These are phyloP conservation scores for Phialophora verrucosa DNA, from an alignment of 2,329 filamentous ascomycete species.

Conservation along the genomic window DNA sequence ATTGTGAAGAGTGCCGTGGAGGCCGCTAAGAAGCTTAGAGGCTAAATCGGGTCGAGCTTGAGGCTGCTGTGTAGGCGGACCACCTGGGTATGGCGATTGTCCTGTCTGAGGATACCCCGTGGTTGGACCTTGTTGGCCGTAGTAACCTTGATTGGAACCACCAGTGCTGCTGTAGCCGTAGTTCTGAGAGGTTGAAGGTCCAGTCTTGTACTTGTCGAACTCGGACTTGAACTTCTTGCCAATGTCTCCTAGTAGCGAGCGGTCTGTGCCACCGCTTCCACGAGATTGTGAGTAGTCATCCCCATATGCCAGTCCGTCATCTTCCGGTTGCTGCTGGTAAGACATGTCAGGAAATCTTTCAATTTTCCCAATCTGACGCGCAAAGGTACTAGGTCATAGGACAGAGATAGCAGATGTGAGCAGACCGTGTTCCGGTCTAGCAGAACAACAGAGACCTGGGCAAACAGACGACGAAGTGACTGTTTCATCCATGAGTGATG, in stretches of 20 bases:
- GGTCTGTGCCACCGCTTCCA: slow-evolving; percentile 47
- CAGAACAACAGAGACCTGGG: background rate
- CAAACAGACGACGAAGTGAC: slow-evolving; percentile 11
- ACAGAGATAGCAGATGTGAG: background rate
- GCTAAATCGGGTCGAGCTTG: slow-evolving; percentile 37
- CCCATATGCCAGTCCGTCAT: slow-evolving; percentile 63
- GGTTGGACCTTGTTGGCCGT: slow-evolving; percentile 27
- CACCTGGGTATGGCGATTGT: slow-evolving; percentile 33
- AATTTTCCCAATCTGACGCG: background rate
- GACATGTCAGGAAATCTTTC: slow-evolving; percentile 9
- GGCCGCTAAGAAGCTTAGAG: slow-evolving; percentile 56
- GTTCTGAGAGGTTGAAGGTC: slow-evolving; percentile 30
- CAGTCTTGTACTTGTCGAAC: slow-evolving; percentile 41
- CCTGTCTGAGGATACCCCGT: slow-evolving; percentile 24
- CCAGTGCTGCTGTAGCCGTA: slow-evolving; percentile 39
- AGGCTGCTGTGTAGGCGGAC: slow-evolving; percentile 33
- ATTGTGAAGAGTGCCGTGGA: slow-evolving; percentile 55
- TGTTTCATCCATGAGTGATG: slow-evolving; percentile 15
- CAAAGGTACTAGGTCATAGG: background rate
- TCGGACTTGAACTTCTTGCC: slow-evolving; percentile 55
- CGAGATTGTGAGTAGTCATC: slow-evolving; percentile 51
- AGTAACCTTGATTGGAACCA: slow-evolving; percentile 39
- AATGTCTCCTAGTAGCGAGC: slow-evolving; percentile 60
- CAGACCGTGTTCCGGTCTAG: background rate
- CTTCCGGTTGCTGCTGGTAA: slow-evolving; percentile 41